These are phyloP conservation scores for Amylostereum areolatum DNA, from an alignment of 1,284 basidiomycete genomes.

Conservation along the genomic window DNA sequence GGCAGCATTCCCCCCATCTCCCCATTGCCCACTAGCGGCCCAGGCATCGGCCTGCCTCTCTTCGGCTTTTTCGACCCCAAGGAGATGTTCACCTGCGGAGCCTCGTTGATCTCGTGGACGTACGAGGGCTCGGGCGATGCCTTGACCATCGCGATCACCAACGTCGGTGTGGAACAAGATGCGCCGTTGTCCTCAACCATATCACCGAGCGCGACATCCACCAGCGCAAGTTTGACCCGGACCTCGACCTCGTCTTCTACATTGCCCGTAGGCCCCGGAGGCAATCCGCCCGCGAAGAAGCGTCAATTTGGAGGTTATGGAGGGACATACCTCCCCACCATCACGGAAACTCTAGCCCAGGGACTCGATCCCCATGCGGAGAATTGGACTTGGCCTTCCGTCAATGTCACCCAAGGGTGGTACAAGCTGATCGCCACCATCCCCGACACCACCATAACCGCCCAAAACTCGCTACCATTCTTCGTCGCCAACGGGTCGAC, in stretches of 20 bases:
- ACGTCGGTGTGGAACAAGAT: conserved; percentile 8
- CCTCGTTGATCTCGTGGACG: conserved; percentile 13
- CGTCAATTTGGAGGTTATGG: conserved; percentile 8
- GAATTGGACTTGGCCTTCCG: conserved; percentile 16
- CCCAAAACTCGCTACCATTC: conserved; percentile 13
- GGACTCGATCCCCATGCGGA: conserved; percentile 7
- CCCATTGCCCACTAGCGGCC: conserved; percentile 4
- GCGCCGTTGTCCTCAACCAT: background rate
- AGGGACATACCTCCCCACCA: conserved; percentile 2
- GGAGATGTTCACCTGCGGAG: conserved; percentile 14
- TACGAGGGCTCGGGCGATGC: conserved; percentile 8
- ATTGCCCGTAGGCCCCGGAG: background rate
- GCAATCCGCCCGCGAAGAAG: background rate
- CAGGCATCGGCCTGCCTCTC: background rate
- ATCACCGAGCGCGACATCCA: background rate
- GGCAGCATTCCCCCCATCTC: background rate
- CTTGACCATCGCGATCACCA: conserved; percentile 12
- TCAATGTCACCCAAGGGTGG: conserved; percentile 20
- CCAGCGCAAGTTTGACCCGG: background rate
- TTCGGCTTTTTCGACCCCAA: conserved; percentile 10
- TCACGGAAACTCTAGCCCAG: conserved; percentile 7
- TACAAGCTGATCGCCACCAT: conserved; percentile 16
- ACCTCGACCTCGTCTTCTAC: background rate
- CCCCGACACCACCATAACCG: background rate
- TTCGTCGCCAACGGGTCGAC: conserved; percentile 15